These are phyloP conservation scores for Russula abietina DNA, from an alignment of 768 basidiomycete species.

Conservation along the genomic window DNA sequence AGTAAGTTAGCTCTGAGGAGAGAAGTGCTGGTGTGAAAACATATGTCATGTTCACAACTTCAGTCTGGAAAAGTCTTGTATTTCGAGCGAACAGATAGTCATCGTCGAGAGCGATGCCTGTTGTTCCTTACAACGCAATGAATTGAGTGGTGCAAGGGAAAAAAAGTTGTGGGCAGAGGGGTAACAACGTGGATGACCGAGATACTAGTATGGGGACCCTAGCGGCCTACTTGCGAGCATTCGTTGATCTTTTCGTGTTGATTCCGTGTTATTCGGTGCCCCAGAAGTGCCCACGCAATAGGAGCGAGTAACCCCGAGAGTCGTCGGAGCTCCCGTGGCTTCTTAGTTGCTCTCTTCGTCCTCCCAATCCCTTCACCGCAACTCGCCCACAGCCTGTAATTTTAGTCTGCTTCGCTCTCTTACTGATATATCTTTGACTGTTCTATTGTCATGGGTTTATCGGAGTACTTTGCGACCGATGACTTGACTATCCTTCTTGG, in stretches of 20 bases:
- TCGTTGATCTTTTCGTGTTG: not conserved
- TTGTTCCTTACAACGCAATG: too few species aligned
- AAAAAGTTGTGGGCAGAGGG: not conserved
- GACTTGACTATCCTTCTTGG: slow-evolving; percentile 74
- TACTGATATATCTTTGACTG: not conserved
- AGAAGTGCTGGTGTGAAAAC: too few species aligned
- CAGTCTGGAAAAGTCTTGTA: not conserved
- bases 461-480: slow-evolving; percentile 65
- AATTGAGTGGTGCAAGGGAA: not conserved
- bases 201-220: not conserved
- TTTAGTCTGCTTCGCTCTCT: not conserved
- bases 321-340: not conserved
- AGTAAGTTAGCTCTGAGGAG: too few species aligned
- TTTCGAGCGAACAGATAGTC: not conserved
- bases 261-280: not conserved
- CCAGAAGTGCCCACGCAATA: slow-evolving; percentile 14
- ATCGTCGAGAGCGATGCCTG: too few species aligned
- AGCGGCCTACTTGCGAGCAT: not conserved
- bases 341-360: not conserved
- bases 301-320: too few species aligned
- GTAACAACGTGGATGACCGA: not conserved
- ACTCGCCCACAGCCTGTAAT: slow-evolving; percentile 1
- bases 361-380: not conserved
- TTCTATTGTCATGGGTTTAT: slow-evolving; percentile 33
- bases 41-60: not conserved